Conservation (phyloP, 2,329 filamentous ascomycete species). For the Tolypocladium ovalisporum region DNA sequence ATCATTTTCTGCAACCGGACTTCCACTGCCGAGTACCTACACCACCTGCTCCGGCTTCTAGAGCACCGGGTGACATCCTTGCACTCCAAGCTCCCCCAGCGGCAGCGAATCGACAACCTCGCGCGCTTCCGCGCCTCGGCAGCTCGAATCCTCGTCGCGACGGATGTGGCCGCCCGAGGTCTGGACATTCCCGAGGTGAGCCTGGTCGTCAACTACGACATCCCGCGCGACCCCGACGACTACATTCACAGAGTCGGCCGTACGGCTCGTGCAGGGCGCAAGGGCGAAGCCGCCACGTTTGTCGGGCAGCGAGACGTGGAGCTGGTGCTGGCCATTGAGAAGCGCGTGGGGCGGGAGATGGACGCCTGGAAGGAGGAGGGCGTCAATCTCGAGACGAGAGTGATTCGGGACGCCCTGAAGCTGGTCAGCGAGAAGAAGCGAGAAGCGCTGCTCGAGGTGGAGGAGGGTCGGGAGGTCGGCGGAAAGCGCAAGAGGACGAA, state of each 20-base stretch:
- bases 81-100: slow-evolving; percentile 78
- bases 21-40: slow-evolving; percentile 75
- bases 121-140: slow-evolving; percentile 84
- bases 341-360: slow-evolving; percentile 70
- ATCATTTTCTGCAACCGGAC: slow-evolving; percentile 96
- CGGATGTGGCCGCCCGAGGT: slow-evolving; percentile 88
- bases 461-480: slow-evolving; percentile 81
- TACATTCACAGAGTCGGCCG: slow-evolving; percentile 95
- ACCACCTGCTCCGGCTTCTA: slow-evolving; percentile 76
- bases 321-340: slow-evolving; percentile 82
- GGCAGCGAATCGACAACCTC: slow-evolving; percentile 76
- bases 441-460: slow-evolving; percentile 81
- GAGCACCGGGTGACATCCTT: slow-evolving; percentile 85
- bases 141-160: slow-evolving; percentile 83
- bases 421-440: slow-evolving; percentile 91
- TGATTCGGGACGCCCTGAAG: slow-evolving; percentile 77
- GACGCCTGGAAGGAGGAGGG: slow-evolving; percentile 78
- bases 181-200: slow-evolving; percentile 90
- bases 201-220: slow-evolving; percentile 88
- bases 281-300: slow-evolving; percentile 74
- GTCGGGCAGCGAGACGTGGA: slow-evolving; percentile 90
- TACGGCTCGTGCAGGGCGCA: slow-evolving; percentile 82
- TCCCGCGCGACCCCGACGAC: slow-evolving; percentile 91
- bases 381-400: slow-evolving; percentile 85
- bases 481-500: slow-evolving; percentile 65